Evolutionary conservation across 2,329 filamentous ascomycete genomes (phyloP), one percentile per base, ranked within the genome.

Genomic region (Polytolypa hystricis): DNA sequence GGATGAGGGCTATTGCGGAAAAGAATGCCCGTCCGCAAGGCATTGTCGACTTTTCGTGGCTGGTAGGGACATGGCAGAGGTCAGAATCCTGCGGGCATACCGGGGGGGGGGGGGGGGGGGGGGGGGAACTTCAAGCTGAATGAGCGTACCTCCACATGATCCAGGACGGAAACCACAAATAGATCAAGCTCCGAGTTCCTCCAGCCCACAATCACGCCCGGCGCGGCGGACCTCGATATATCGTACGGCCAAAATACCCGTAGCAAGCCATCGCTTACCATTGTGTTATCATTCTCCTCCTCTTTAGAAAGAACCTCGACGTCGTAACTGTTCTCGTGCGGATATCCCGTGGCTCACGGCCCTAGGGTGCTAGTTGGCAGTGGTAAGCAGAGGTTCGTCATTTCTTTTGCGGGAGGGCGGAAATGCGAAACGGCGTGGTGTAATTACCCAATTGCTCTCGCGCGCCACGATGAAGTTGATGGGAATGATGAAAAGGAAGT

Each of bases 191-290:
- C 79, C 25, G 89, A 95, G 60, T 98, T 98, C 52, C 82, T 78
- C 85, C 89, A 98, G 53, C 91, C 91, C 31, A 98, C 83, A 46
- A 98, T 77, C 42, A 95, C 83, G 30, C 89, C 91, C 28, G 84
- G 76, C 39, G 74, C 70, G 48, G 77, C 74, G 38, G 79, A 82
- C 59, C 70, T 73, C 37, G 74, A 71, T 53, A 84, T 77, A 64
- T 93, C 87, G 54, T 82, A 82, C 53, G 91, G 93, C 91, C 91
- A 98, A 68, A 98, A 96, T 67, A 98, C 79, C 69, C 91, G 85
- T 79, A 96, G 85, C 69, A 96, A 71, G 55, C 84, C 87, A 84
- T 91, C 73, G 52, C 66, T 66, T 63, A 68, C 66, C 60, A 74
- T 67, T 74, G 79, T 79, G 59, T 69, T 76, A 68, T 64, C 71